These are phyloP conservation scores for Betula pendula DNA, from an alignment of 306 rosid species.

Conservation along the genomic window DNA sequence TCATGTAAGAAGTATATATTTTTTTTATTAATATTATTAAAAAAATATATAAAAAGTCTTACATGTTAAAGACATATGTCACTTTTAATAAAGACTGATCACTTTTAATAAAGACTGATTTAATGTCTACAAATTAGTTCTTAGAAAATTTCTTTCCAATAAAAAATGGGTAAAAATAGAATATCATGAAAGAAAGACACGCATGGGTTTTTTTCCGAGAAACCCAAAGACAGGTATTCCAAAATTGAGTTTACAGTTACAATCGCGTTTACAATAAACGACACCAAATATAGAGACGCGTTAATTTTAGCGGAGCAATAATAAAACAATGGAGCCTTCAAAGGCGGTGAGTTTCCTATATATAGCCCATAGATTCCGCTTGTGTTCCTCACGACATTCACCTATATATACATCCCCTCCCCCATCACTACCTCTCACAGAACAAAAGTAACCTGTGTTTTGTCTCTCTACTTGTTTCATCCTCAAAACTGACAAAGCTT, in stretches of 20 bases:
- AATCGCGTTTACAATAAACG: not conserved
- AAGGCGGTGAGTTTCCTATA: not conserved
- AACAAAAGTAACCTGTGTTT: not conserved
- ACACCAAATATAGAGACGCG: slow-evolving; percentile 14
- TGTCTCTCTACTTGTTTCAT: not conserved
- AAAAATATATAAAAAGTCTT: no score
- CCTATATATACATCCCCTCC: not conserved
- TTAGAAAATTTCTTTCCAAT: no score
- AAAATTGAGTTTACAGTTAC: not conserved
- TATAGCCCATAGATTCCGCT: not conserved
- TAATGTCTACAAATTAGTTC: no score
- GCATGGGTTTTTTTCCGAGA: not conserved
- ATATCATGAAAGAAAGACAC: not conserved
- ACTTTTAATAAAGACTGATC: no score
- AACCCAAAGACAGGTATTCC: not conserved
- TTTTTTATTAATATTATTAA: no score
- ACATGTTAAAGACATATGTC: no score
- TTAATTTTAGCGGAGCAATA: not conserved
- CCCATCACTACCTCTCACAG: slow-evolving; percentile 7
- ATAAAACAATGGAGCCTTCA: not conserved
- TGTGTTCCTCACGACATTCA: slow-evolving; percentile 16
- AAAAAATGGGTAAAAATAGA: not conserved
- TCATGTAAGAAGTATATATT: no score
- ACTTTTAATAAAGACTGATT: no score
- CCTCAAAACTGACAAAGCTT: not conserved